Percentiles rank a stretch among this genome's conserved stretches.
Evolutionary conservation across 2,329 filamentous ascomycete genomes (phyloP).

Genomic region (Alternaria panax): DNA sequence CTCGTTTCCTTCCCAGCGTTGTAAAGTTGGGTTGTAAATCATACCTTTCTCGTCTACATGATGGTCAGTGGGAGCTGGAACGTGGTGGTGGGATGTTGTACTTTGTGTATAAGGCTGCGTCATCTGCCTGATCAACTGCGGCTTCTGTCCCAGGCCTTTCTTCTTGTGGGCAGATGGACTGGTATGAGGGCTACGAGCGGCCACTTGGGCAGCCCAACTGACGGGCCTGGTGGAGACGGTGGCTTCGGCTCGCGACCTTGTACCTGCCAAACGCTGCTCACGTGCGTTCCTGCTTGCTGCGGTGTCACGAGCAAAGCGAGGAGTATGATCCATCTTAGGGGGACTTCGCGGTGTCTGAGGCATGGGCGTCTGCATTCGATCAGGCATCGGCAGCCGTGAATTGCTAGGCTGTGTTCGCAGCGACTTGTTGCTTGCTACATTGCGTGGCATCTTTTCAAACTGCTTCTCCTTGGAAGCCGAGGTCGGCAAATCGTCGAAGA

Average conservation of each 20-base stretch:
- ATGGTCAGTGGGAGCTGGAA: slow-evolving; percentile 16
- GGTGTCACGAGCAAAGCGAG: slow-evolving; percentile 71
- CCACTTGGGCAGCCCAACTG: slow-evolving; percentile 67
- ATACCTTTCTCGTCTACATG: slow-evolving; percentile 84
- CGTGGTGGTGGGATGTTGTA: slow-evolving; percentile 56
- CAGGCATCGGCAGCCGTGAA: slow-evolving; percentile 50
- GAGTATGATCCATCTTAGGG: slow-evolving; percentile 60
- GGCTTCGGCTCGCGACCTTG: slow-evolving; percentile 55
- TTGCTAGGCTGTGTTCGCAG: slow-evolving; percentile 60
- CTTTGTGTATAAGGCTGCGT: slow-evolving; percentile 80
- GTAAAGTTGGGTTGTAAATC: slow-evolving; percentile 89
- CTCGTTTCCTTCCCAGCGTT: slow-evolving; percentile 96
- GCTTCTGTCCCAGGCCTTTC: slow-evolving; percentile 69
- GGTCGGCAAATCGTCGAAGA: slow-evolving; percentile 93
- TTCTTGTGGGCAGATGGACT: slow-evolving; percentile 59
- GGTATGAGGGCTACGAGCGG: slow-evolving; percentile 59
- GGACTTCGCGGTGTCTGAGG: slow-evolving; percentile 65
- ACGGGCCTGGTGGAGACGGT: slow-evolving; percentile 61
- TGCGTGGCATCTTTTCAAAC: slow-evolving; percentile 80
- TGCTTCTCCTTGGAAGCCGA: slow-evolving; percentile 81
- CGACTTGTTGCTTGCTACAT: slow-evolving; percentile 71
- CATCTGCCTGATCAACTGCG: slow-evolving; percentile 88
- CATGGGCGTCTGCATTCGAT: slow-evolving; percentile 56
- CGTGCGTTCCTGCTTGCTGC: slow-evolving; percentile 70
- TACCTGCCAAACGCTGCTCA: slow-evolving; percentile 63